Evolutionary conservation across 192 early-diverging fungal species (phyloP).

Genomic region (Entomortierella chlamydospora): DNA sequence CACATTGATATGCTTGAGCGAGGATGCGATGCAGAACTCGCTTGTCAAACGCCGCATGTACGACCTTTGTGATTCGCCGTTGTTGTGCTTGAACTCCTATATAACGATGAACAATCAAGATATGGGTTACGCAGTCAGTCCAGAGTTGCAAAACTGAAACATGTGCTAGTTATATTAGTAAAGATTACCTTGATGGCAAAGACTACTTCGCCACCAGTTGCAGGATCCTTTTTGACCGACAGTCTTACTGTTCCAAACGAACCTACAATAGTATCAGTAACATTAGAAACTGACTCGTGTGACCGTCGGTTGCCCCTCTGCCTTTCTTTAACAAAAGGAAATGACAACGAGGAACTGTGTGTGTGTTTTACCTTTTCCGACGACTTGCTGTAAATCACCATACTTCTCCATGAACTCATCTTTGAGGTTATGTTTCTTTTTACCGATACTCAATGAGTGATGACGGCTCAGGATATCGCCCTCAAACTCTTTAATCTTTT

Average conservation of each 20-base stretch:
- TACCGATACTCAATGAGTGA: not conserved
- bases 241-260: conserved; percentile 43
- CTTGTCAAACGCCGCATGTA: conserved; percentile 68
- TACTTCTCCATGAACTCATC: conserved; percentile 39
- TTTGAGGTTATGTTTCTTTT: conserved; percentile 23
- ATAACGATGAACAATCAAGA: not conserved
- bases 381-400: conserved; percentile 35
- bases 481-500: conserved; percentile 37
- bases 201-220: conserved; percentile 16
- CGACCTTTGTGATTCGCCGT: conserved; percentile 59
- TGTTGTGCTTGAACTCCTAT: conserved; percentile 87
- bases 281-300: too few relatives aligned
- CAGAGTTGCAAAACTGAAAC: not conserved
- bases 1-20: conserved; percentile 81
- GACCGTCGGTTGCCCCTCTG: too few relatives aligned
- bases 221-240: conserved; percentile 31
- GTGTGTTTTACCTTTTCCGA: conserved; percentile 55
- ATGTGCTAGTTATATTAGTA: too few relatives aligned
- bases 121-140: not conserved
- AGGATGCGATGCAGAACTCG: conserved; percentile 88
- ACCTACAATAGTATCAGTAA: conserved; percentile 12
- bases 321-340: too few relatives aligned
- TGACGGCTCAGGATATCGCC: not conserved
- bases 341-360: too few relatives aligned
- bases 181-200: conserved; percentile 44